Base-by-base conservation (phyloP, 345 rosid genomes). In the Fremontodendron californicum region DNA sequence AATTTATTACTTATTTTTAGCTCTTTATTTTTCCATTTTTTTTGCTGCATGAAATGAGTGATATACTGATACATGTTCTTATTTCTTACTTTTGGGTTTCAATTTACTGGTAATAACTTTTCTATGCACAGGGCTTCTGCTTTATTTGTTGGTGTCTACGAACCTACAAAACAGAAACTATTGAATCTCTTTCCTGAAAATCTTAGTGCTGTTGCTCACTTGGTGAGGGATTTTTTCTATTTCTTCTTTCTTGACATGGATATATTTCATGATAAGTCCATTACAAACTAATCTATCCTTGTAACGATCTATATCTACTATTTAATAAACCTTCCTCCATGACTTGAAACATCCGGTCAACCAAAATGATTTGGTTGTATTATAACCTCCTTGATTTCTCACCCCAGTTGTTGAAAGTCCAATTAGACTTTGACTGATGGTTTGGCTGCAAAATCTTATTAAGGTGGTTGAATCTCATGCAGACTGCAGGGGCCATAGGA, bases 401-500 rank as follows among this genome's bases (percentile, higher is more conserved):
- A 48, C 12, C 10, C 62, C n/a, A 1, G 19, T 49, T 51, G 6
- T 48, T 49, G n/a, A 63, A 75, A 64, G 71, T 80, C 64, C 40
- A 76, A 33, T 33, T 66, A 25, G 25, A 35, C 1, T 77, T 65
- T 51, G 18, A n/a, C 49, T 57, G n/a, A 6, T 16, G 21, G 29
- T 43, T 64, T 49, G 58, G 42, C 39, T 46, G 48, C 35, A 19
- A 43, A 2, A 29, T 75, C 65, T 75, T 39, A 69, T 78, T 77
- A 55, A 75, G 57, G 6, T 64, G 52, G 27, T 74, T 78, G 11
- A 55, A 46, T 43, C 69, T 81, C 75, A 25, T 83, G 78, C 82
- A 96, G 99, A 89, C 93, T 46, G 99, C 99, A 8, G 99, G 98
- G 73, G 98, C 97, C 54, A 78, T 93, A 31, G 98, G 99, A 72